Evolutionary conservation across 169 alveolate species (phyloP).

Genomic region (Eimeria tenella): DNA sequence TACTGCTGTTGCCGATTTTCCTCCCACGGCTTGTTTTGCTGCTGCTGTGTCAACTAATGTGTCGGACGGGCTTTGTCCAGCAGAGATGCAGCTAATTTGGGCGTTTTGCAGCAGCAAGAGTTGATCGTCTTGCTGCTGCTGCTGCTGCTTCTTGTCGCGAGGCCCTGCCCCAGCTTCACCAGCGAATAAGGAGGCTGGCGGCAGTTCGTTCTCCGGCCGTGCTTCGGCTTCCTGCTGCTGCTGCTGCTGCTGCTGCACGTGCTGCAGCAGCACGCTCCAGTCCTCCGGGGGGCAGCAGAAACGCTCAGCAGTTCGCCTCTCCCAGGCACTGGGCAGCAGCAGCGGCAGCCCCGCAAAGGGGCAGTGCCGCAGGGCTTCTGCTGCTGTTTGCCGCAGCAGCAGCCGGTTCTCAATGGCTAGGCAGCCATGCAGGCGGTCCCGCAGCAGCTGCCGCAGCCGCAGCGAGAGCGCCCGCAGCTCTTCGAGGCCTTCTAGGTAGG

Average conservation of each 20-base stretch:
- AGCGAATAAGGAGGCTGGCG: background rate
- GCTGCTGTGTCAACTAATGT: constrained; percentile 9
- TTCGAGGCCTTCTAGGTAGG: constrained; percentile 34
- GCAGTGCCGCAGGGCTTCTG: constrained; percentile 37
- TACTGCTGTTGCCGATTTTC: constrained; percentile 14
- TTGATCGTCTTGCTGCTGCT: background rate
- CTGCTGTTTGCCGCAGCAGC: constrained; percentile 69
- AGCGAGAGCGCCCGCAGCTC: constrained; percentile 67
- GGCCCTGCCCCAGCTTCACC: background rate
- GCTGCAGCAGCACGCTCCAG: constrained; percentile 63
- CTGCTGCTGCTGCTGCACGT: background rate
- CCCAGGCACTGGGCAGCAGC: constrained; percentile 80
- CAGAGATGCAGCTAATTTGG: constrained; percentile 30
- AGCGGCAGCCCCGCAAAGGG: constrained; percentile 68
- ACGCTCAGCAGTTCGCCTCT: constrained; percentile 43
- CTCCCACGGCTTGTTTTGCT: background rate
- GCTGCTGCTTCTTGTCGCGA: constrained; percentile 10
- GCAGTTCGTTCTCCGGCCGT: background rate
- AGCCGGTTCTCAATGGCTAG: constrained; percentile 68
- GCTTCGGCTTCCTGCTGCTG: constrained; percentile 12
- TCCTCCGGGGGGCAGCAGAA: constrained; percentile 56
- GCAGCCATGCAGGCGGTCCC: constrained; percentile 73
- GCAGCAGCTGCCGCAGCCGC: constrained; percentile 71
- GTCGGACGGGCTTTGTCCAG: constrained; percentile 19
- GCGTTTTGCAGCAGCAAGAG: constrained; percentile 31